These are phyloP conservation scores for Tritrichomonas foetus DNA, from an alignment of 208 protist species.

Conservation along the genomic window DNA sequence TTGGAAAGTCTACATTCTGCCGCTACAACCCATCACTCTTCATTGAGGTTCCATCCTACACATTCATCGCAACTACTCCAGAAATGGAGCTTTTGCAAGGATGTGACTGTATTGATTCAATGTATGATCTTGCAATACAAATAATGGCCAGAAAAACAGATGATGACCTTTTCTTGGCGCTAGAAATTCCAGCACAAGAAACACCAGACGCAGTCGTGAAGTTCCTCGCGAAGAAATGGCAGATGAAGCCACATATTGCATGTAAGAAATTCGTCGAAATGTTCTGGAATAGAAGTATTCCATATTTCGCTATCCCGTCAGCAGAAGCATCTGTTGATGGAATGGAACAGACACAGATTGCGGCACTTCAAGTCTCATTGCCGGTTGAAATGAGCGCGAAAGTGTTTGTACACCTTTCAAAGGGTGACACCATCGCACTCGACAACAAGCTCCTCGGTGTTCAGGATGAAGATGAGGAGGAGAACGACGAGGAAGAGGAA, in stretches of 20 bases:
- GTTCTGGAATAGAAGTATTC: not conserved
- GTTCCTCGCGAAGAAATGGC: not conserved
- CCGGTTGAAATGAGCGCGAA: not conserved
- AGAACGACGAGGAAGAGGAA: not conserved
- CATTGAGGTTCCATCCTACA: not conserved
- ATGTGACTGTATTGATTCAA: not conserved
- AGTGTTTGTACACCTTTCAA: not conserved
- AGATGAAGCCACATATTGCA: not conserved
- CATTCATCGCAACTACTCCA: not conserved
- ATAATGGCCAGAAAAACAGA: not conserved
- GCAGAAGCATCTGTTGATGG: too few relatives aligned
- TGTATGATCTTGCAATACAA: not conserved
- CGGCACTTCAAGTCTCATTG: not conserved
- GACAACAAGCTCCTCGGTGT: not conserved
- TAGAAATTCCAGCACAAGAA: not conserved
- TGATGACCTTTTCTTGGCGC: not conserved
- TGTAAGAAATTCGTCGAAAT: not conserved
- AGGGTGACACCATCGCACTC: not conserved
- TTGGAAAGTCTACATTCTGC: slow-evolving; percentile 6
- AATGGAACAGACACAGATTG: not conserved
- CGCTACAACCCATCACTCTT: not conserved
- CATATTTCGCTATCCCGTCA: not conserved
- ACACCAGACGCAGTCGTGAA: not conserved
- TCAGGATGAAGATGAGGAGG: not conserved
- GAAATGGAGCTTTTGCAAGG: not conserved